A percentile compares a stretch with the other conserved stretches of the same genome.
phyloP scores from a whole-genome alignment of 139 green algal genomes.

The Chlorella sp. region DNA sequence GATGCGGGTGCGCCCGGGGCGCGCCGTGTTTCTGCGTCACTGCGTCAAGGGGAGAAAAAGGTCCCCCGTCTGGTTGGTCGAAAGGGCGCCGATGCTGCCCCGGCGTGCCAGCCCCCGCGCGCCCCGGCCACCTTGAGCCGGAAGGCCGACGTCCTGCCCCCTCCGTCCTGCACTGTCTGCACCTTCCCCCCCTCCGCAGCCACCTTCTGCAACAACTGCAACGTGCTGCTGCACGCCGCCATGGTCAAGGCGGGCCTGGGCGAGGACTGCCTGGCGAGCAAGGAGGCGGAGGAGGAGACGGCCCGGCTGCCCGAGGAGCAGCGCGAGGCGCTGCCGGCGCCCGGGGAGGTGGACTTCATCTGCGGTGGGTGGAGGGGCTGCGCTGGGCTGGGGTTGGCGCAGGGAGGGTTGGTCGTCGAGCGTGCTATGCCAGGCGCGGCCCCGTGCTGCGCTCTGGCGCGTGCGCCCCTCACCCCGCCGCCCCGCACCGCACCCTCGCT shows the following conservation, averaged over 20 bases:
- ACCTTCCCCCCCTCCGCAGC: too few relatives aligned
- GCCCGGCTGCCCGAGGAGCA: conserved; percentile 37
- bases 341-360: conserved; percentile 95
- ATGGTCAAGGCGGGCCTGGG: conserved; percentile 79
- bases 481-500: too few relatives aligned
- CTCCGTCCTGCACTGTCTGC: too few relatives aligned
- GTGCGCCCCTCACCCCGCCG: neutral
- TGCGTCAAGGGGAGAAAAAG: too few relatives aligned
- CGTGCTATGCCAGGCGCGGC: neutral
- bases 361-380: conserved; percentile 61
- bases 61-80: too few relatives aligned
- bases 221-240: conserved; percentile 83
- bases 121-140: too few relatives aligned
- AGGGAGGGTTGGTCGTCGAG: too few relatives aligned
- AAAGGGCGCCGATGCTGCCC: too few relatives aligned
- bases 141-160: too few relatives aligned
- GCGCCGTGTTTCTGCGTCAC: too few relatives aligned
- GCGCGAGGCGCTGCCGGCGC: conserved; percentile 63
- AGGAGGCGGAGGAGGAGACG: conserved; percentile 33
- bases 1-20: conserved; percentile 9
- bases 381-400: too few relatives aligned
- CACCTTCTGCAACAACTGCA: conserved; percentile 94
- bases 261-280: conserved; percentile 60
- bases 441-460: neutral
- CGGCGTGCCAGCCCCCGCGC: too few relatives aligned